Conservation (phyloP, 2,329 filamentous ascomycete species). For the Clarireedia hainanense region DNA sequence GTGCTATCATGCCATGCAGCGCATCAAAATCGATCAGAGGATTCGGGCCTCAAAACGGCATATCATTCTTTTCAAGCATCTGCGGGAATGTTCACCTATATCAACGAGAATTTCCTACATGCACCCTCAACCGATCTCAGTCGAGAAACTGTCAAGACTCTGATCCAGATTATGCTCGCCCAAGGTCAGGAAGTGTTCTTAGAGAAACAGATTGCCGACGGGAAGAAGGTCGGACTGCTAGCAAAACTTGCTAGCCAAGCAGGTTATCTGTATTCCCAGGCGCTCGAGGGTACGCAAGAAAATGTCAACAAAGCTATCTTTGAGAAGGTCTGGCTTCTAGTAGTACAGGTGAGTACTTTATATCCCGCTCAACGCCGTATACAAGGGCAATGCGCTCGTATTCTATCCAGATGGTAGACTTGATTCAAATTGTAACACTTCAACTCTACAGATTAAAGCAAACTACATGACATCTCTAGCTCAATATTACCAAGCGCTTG, state of each 20-base stretch:
- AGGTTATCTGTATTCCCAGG: slow-evolving; percentile 78
- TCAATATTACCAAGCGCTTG: slow-evolving; percentile 87
- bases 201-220: slow-evolving; percentile 88
- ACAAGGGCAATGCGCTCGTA: neutral
- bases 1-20: slow-evolving; percentile 94
- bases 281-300: slow-evolving; percentile 82
- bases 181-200: slow-evolving; percentile 97
- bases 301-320: slow-evolving; percentile 88
- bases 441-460: slow-evolving; percentile 55
- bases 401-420: neutral
- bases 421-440: slow-evolving; percentile 8
- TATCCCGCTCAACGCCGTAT: neutral
- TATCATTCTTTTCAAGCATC: slow-evolving; percentile 98
- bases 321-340: slow-evolving; percentile 84
- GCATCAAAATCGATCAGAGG: slow-evolving; percentile 84
- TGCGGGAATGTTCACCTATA: slow-evolving; percentile 99
- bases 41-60: slow-evolving; percentile 86
- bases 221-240: slow-evolving; percentile 84
- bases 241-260: slow-evolving; percentile 92
- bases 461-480: slow-evolving; percentile 77
- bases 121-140: slow-evolving; percentile 95
- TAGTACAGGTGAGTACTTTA: slow-evolving; percentile 59
- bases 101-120: slow-evolving; percentile 98
- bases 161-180: slow-evolving; percentile 88
- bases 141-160: slow-evolving; percentile 86